Base-by-base conservation (phyloP, 345 rosid genomes). In the Anacardium occidentale region DNA sequence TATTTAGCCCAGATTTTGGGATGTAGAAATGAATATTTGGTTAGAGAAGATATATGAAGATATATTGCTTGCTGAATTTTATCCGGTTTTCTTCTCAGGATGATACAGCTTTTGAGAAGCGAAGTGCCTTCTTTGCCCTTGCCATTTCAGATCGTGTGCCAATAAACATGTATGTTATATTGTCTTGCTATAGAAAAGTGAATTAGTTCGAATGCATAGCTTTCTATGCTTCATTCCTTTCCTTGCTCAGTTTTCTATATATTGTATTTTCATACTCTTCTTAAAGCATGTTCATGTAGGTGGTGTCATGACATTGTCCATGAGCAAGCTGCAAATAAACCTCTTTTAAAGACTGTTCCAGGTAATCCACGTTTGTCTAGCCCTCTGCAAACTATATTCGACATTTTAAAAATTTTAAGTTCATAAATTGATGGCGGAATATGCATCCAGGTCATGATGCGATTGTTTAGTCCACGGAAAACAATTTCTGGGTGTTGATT, bases 231-330 rank as follows among this genome's bases (percentile, higher is more conserved):
- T 34, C 21, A 26, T n/a, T 26, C 32, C 51, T 12, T 15, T 3
- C 12, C 6, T 47, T 80, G 52, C 59, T 69, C 3, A 69, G 66
- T 20, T 52, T 40, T 37, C 42, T 64, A 64, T 76, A 26, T n/a
- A 20, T 60, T 72, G 65, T 54, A 60, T 45, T 68, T 17, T 7
- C 42, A 48, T 80, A 25, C 68, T 56, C 40, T 71, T 64, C 55
- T 74, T 45, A 44, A 54, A 47, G 57, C 69, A 80, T 60, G 78
- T 72, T 70, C 25, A 56, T 68, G 40, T 80, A 95, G 99, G 99
- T 93, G 99, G 99, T 95, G 99, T 79, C 99, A 95, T 75, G 99
- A 93, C 88, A 95, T 95, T 80, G 99, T 98, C 67, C 97, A 98
- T 22, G 99, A 95, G 82, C 99, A 95, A 91, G 99, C 99, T 82